Evolutionary conservation across 2,329 filamentous ascomycete species (phyloP).

Genomic region (Claviceps purpurea): DNA sequence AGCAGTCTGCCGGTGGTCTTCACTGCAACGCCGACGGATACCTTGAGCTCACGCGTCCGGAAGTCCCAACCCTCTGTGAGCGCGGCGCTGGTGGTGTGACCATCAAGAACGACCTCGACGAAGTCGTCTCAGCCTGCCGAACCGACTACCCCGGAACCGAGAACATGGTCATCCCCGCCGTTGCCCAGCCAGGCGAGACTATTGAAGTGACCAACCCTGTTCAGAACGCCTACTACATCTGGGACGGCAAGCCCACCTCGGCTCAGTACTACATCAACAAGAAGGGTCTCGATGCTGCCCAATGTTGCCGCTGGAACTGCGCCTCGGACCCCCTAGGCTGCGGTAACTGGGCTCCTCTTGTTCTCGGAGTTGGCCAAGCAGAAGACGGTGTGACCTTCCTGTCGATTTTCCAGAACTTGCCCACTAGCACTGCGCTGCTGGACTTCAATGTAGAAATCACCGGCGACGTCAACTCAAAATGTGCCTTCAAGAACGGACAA

Average conservation of each 20-base stretch:
- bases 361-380: conserved; percentile 67
- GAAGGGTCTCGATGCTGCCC: conserved; percentile 47
- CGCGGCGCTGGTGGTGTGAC: conserved; percentile 55
- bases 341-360: conserved; percentile 81
- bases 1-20: conserved; percentile 79
- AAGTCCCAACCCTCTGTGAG: conserved; percentile 61
- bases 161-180: conserved; percentile 68
- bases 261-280: conserved; percentile 98
- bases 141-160: conserved; percentile 95
- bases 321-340: conserved; percentile 34
- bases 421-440: conserved; percentile 56
- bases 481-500: conserved; percentile 51
- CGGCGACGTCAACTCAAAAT: conserved; percentile 47
- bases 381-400: conserved; percentile 56
- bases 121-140: conserved; percentile 66
- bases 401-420: conserved; percentile 72
- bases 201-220: conserved; percentile 63
- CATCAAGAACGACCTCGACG: conserved; percentile 59
- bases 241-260: conserved; percentile 61
- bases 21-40: conserved; percentile 61
- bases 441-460: conserved; percentile 68
- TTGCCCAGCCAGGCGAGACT: conserved; percentile 43
- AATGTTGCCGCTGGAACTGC: conserved; percentile 65
- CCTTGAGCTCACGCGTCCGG: conserved; percentile 61
- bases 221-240: conserved; percentile 60